Evolutionary conservation across 2,329 filamentous ascomycete species (phyloP).

Genomic region (Monilinia laxa): DNA sequence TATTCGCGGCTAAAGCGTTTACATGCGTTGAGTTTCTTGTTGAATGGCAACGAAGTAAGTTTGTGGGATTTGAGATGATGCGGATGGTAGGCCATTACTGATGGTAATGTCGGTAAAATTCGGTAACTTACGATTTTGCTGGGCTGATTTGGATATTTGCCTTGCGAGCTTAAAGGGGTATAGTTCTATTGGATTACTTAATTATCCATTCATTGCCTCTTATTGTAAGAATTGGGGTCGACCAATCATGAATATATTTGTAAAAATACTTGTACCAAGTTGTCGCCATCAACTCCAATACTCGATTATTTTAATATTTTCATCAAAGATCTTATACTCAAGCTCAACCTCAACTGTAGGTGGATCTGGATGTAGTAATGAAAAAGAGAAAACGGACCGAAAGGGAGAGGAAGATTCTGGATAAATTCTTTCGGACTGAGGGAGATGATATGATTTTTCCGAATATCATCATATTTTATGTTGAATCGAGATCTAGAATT

Average conservation of each 20-base stretch:
- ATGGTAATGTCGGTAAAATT: too few relatives aligned
- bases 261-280: too few relatives aligned
- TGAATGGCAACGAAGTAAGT: background rate
- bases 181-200: too few relatives aligned
- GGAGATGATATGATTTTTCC: background rate
- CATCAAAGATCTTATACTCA: background rate
- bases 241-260: too few relatives aligned
- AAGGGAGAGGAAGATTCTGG: background rate
- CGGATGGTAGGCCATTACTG: too few relatives aligned
- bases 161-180: too few relatives aligned
- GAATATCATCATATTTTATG: background rate
- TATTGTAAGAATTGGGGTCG: too few relatives aligned
- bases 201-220: too few relatives aligned
- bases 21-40: background rate
- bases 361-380: background rate
- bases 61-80: background rate
- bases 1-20: slow-evolving; percentile 11
- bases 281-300: too few relatives aligned
- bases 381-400: slow-evolving; percentile 3
- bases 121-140: too few relatives aligned
- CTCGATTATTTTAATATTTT: too few relatives aligned
- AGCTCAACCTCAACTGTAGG: background rate
- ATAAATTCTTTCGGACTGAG: background rate
- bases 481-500: background rate
- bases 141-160: too few relatives aligned